phyloP scores from a whole-genome alignment of 495 filamentous ascomycete species.

The Lophium mytilinum region DNA sequence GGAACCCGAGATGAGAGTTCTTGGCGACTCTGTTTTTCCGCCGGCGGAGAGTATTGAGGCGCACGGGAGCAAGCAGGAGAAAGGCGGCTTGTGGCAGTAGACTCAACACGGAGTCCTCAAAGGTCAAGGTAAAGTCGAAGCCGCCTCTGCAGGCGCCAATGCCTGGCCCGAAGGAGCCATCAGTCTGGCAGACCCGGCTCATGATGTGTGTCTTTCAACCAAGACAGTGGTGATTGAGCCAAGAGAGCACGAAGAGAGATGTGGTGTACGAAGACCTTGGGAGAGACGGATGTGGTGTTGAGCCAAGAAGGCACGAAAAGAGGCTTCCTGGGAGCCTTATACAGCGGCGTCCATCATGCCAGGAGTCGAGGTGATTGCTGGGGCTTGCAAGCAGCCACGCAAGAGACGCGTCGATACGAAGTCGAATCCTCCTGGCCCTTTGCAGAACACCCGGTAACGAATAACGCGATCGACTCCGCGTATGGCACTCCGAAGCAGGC shows the following conservation, averaged over 20 bases:
- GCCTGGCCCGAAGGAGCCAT: constrained; percentile 20
- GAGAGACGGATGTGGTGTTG: too few relatives aligned
- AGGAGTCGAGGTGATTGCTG: too few relatives aligned
- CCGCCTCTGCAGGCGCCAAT: constrained; percentile 20
- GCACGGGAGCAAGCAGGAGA: constrained; percentile 14
- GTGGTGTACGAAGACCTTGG: too few relatives aligned
- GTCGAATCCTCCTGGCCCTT: background rate
- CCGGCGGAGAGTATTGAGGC: constrained; percentile 11
- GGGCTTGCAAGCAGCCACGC: background rate
- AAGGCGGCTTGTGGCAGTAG: constrained; percentile 13
- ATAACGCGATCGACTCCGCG: too few relatives aligned
- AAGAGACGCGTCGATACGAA: background rate
- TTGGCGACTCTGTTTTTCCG: constrained; percentile 12
- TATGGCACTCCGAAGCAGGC: too few relatives aligned
- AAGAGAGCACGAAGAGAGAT: too few relatives aligned
- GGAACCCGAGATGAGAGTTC: constrained; percentile 14
- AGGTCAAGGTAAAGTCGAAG: constrained; percentile 24
- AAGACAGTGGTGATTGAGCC: too few relatives aligned
- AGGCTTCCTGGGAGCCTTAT: too few relatives aligned
- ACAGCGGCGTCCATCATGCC: too few relatives aligned
- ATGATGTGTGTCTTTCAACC: background rate
- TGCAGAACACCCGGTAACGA: too few relatives aligned
- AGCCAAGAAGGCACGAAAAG: too few relatives aligned
- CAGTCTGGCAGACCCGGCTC: constrained; percentile 12
- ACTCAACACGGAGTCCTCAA: constrained; percentile 21